Conservation (phyloP, 768 basidiomycete genomes). For the Trichaptum fuscoviolaceum region DNA sequence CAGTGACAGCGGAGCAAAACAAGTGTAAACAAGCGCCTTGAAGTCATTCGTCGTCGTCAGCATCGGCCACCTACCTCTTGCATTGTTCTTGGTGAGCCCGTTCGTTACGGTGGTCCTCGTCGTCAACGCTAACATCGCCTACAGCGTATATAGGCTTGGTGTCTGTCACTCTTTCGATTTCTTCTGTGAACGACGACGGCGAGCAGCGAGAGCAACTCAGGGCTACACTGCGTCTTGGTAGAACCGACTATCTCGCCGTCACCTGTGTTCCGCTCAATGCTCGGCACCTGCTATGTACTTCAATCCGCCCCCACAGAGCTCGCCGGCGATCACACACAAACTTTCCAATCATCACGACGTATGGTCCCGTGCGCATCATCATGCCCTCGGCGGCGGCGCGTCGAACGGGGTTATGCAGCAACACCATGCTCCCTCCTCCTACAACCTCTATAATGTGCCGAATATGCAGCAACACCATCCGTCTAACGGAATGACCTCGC, state of each 20-base stretch:
- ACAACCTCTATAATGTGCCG: constrained; percentile 47
- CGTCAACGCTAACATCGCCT: background rate
- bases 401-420: constrained; percentile 49
- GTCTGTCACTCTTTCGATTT: background rate
- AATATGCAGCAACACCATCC: constrained; percentile 57
- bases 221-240: background rate
- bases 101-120: background rate
- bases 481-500: constrained; percentile 40
- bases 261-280: background rate
- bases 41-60: background rate
- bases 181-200: background rate
- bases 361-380: constrained; percentile 59
- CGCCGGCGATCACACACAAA: constrained; percentile 75
- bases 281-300: constrained; percentile 68
- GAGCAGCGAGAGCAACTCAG: background rate
- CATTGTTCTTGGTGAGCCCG: background rate
- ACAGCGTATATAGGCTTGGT: background rate
- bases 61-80: background rate
- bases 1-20: background rate
- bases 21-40: background rate
- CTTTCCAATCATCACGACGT: constrained; percentile 74
- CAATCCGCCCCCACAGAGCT: constrained; percentile 53
- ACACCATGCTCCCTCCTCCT: constrained; percentile 72
- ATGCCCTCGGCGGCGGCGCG: constrained; percentile 41
- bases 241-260: background rate